Base-by-base conservation (phyloP, 2,329 filamentous ascomycete genomes). In the Microdochium nivale region DNA sequence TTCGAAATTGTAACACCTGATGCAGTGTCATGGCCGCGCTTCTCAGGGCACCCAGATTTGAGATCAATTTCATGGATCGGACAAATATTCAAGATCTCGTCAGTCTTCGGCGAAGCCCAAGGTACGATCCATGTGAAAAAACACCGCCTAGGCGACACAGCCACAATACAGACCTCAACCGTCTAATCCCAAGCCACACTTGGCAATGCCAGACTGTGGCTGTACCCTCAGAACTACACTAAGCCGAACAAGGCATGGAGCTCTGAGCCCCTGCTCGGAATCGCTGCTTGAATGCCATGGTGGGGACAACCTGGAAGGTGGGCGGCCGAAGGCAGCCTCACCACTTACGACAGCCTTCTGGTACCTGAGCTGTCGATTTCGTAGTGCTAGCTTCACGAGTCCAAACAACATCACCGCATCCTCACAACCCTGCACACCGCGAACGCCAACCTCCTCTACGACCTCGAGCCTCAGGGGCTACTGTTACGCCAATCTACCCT, bases 251-350 rank as follows among this genome's bases (percentile, higher is more conserved):
- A 23, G 40, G 40, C 14, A 44, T 44, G 5, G 40, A 44, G 40
- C 40, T 44, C 40, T 44, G 14, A 19, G 16, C 40, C 40, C 40
- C 40, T 44, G 40, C 40, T 44, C 19, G 30, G 8, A 33, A 33
- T 8, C 33, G 33, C 27, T 30, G 27, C 27, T 30, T 11, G 27
- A 7, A 37, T 37, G 40, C 40, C 19, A 19, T 44, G 21, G 40
- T 44, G 40, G 40, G 35, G 27, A 30, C 27, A 30, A 30, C 27
- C 27, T 30, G 27, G 27, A 11, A 52, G 54, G 55, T 58, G 52
- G 50, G 43, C 51, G 51, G 57, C 58, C 57, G 55, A 59, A 60
- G 60, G 60, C 63, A 65, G 62, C 63, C 60, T 65, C 60, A 62
- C 54, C 59, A 59, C 60, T 60, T 58, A 44, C 40, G 40, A 23